phyloP scores from a whole-genome alignment of 495 filamentous ascomycete species.

The Xylaria curta region DNA sequence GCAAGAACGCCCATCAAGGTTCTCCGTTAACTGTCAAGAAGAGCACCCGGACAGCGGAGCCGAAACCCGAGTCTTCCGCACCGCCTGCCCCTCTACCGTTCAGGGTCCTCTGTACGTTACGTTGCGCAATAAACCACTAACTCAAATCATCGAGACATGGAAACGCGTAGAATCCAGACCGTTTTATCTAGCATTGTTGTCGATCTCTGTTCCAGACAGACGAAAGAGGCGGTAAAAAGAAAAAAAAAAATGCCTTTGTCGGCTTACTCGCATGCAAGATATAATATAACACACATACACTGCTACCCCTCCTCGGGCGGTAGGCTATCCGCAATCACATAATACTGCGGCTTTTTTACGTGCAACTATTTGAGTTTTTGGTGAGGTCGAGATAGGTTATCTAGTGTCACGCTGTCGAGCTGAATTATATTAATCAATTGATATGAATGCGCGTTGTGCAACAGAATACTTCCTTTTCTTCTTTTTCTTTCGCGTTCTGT shows the following conservation, averaged over 20 bases:
- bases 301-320: neutral
- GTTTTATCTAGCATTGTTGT: neutral
- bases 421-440: neutral
- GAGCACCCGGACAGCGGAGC: neutral
- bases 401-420: neutral
- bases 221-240: neutral
- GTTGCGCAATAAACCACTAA: neutral
- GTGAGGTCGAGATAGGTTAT: neutral
- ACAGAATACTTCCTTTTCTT: neutral
- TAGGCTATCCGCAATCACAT: conserved; percentile 4
- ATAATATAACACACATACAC: neutral
- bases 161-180: neutral
- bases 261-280: conserved; percentile 11
- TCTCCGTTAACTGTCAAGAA: neutral
- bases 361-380: neutral
- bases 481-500: too few species aligned
- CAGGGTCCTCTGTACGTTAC: neutral
- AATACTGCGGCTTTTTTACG: conserved; percentile 3
- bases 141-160: conserved; percentile 1
- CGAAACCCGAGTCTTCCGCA: neutral
- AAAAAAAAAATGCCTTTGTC: neutral
- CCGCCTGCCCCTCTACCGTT: neutral
- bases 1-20: conserved; percentile 2
- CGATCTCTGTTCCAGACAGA: neutral
- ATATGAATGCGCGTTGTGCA: neutral